phyloP scores from a whole-genome alignment of 23 red algal genomes.

The Gracilaria caudata region DNA sequence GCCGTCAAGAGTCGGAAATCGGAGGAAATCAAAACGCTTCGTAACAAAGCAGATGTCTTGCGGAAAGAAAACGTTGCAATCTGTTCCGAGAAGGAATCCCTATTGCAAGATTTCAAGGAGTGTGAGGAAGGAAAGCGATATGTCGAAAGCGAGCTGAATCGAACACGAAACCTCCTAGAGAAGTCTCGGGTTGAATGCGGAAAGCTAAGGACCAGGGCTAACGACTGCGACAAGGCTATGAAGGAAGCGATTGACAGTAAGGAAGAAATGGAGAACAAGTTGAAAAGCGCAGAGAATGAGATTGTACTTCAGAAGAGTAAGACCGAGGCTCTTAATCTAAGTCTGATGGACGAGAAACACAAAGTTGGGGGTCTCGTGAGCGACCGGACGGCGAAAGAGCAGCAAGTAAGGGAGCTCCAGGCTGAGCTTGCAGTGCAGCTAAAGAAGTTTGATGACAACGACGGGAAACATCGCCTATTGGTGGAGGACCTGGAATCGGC shows the following conservation, averaged over 20 bases:
- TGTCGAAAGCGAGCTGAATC: constrained; percentile 10
- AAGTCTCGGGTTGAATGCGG: constrained; percentile 10
- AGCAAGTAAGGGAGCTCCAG: neutral
- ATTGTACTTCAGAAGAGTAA: constrained; percentile 20
- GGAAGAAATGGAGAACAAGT: neutral
- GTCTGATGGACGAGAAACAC: constrained; percentile 14
- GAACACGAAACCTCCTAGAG: constrained; percentile 11
- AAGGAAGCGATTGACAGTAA: neutral
- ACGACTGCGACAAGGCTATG: constrained; percentile 7
- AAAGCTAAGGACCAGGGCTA: neutral
- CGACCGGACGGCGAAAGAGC: constrained; percentile 9
- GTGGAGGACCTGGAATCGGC: neutral
- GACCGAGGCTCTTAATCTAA: neutral
- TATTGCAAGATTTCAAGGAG: constrained; percentile 1
- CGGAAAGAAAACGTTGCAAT: constrained; percentile 27
- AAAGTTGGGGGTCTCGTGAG: neutral
- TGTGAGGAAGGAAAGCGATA: constrained; percentile 7
- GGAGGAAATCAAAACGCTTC: constrained; percentile 16
- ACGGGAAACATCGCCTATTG: constrained; percentile 2
- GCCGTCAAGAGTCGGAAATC: neutral
- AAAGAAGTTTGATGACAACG: constrained; percentile 31
- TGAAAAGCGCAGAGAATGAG: constrained; percentile 3
- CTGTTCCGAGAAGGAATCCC: constrained; percentile 14
- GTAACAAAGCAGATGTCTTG: constrained; percentile 17
- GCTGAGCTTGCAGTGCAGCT: neutral